Evolutionary conservation across 169 alveolate genomes (phyloP).

Genomic region (Pseudocohnilembus persalinus): DNA sequence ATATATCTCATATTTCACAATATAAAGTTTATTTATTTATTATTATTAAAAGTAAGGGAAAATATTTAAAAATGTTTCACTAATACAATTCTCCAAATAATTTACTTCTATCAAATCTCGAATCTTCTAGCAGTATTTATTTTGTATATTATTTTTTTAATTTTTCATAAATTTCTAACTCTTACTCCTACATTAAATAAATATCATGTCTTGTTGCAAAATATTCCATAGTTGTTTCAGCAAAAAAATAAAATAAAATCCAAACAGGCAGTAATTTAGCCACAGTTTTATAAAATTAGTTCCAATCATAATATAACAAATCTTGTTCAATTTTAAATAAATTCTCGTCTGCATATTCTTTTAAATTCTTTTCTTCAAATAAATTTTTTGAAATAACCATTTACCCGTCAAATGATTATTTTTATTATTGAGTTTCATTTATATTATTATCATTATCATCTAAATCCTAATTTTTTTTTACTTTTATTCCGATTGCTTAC

Average conservation of each 20-base stretch:
- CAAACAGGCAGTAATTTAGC: slow-evolving; percentile 3
- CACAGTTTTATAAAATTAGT: not conserved
- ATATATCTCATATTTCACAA: not conserved
- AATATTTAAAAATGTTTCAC: not conserved
- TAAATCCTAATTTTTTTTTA: not conserved
- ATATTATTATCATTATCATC: not conserved
- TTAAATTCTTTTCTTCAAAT: slow-evolving; percentile 26
- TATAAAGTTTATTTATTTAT: not conserved
- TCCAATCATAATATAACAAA: slow-evolving; percentile 2
- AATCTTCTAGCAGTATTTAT: not conserved
- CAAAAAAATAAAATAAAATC: slow-evolving; percentile 9
- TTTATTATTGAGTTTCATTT: not conserved
- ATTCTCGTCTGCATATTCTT: slow-evolving; percentile 30
- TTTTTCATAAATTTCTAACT: not conserved
- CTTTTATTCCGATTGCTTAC: slow-evolving; percentile 33
- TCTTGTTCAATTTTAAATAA: slow-evolving; percentile 23
- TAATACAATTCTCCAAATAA: too few relatives aligned
- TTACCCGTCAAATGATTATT: not conserved
- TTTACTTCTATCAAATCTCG: not conserved
- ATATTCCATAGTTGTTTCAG: slow-evolving; percentile 15
- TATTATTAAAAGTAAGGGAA: not conserved
- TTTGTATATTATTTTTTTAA: too few relatives aligned
- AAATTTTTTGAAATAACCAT: slow-evolving; percentile 4
- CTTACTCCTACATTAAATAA: slow-evolving; percentile 20
- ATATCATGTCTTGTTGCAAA: slow-evolving; percentile 12